Base-by-base conservation (phyloP, 257 asterid species). In the Orobanche coerulescens region DNA sequence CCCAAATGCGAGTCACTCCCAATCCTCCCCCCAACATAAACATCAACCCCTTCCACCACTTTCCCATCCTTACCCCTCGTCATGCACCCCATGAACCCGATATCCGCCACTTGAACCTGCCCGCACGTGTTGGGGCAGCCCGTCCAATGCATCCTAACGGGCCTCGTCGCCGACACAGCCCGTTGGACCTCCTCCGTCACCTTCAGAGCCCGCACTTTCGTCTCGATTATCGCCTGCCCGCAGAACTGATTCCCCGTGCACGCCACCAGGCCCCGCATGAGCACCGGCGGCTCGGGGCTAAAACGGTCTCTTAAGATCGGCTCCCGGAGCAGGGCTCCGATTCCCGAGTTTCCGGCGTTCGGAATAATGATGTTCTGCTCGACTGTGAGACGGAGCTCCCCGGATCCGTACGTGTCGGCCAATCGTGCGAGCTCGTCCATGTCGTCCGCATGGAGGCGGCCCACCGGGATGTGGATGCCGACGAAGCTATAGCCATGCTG, bases 1-100 rank as follows among this genome's bases (percentile, higher is more conserved):
- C 98, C 98, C 72, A 88, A 72, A 71, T 92, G 96, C 11, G 96
- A 92, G 49, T 92, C 96, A 24, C 96, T 83, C 55, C 98, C 98
- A 18, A 88, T 88, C 66, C 84, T 76, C 60, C 98, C 97, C 4
- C 98, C 98, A 34, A 92, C 57, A 56, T 70, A 92, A 6, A 92
- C 95, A 16, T 92, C 96, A 0, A 79, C 98, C 19, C 96, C 97
- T 61, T 92, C 98, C 1, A 92, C 98, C 0, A 75, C 18, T 40
- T 88, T 88, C 63, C 92, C 94, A 0, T 64, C 67, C 60, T 69
- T 73, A 40, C 80, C 72, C 65, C 95, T 73, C 0, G 98, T 73
- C 95, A 84, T 65, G 77, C 98, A 92, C 52, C 98, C 96, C 98
- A 92, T 92, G 81, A 92, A 92, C 73, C 98, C 98, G 13, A 92